phyloP scores from a whole-genome alignment of 495 filamentous ascomycete species.

The Cairneyella variabilis region DNA sequence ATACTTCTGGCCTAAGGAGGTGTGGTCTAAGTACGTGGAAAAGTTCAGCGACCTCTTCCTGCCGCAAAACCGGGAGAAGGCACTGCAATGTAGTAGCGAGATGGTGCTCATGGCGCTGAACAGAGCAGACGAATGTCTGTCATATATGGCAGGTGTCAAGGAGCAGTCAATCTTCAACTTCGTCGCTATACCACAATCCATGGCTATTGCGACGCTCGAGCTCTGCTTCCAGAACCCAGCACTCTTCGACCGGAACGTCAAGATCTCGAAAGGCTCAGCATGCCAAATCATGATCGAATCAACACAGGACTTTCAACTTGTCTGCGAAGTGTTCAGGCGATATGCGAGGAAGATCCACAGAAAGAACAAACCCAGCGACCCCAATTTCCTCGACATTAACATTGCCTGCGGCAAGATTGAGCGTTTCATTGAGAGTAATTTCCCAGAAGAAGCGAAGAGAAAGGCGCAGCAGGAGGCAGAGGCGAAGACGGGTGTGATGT shows the following conservation, averaged over 20 bases:
- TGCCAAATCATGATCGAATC: constrained; percentile 88
- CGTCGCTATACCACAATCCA: constrained; percentile 91
- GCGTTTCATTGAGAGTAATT: constrained; percentile 96
- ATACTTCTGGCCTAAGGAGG: constrained; percentile 89
- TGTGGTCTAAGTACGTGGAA: constrained; percentile 92
- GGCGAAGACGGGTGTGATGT: constrained; percentile 54
- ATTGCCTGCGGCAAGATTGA: constrained; percentile 89
- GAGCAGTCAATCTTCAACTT: constrained; percentile 99
- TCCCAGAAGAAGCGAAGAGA: constrained; percentile 32
- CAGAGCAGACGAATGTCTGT: constrained; percentile 88
- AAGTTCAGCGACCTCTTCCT: constrained; percentile 88
- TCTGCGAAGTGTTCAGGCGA: constrained; percentile 76
- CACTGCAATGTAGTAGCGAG: constrained; percentile 84
- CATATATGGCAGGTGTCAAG: constrained; percentile 91
- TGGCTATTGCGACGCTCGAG: constrained; percentile 94
- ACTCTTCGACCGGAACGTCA: constrained; percentile 84
- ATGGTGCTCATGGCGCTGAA: constrained; percentile 90
- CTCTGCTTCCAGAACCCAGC: constrained; percentile 87
- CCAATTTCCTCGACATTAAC: constrained; percentile 90
- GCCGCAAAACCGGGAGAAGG: constrained; percentile 71
- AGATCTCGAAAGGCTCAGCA: constrained; percentile 93
- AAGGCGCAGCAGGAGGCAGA: constrained; percentile 38
- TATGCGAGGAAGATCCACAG: constrained; percentile 80
- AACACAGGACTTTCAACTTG: constrained; percentile 75
- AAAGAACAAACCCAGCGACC: constrained; percentile 92